These are phyloP conservation scores for Colletotrichum neosansevieriae DNA, from an alignment of 2,329 filamentous ascomycete genomes.

Conservation along the genomic window DNA sequence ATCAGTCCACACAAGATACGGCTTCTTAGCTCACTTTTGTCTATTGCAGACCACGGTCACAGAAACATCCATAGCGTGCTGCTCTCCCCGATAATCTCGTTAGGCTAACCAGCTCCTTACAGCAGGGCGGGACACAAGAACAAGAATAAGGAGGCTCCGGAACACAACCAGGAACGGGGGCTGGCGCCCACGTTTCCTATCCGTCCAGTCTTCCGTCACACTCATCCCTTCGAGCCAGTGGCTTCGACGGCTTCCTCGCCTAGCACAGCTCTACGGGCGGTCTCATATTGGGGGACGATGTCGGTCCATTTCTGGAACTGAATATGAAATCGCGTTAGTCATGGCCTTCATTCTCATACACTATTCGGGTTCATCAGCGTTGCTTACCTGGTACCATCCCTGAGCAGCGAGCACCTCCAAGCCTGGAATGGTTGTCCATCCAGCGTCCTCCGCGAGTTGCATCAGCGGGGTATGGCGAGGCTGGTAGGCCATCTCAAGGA, in stretches of 20 bases:
- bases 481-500: constrained; percentile 98
- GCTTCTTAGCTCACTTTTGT: not conserved
- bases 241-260: constrained; percentile 11
- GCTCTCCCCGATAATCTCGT: not conserved
- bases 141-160: not conserved
- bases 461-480: constrained; percentile 87
- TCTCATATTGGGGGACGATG: constrained; percentile 78
- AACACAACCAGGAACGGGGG: not conserved
- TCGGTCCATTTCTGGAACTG: constrained; percentile 88
- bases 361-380: not conserved
- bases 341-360: constrained; percentile 19
- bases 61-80: not conserved
- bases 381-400: constrained; percentile 84
- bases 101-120: not conserved
- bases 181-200: not conserved
- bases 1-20: no score
- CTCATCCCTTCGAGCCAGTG: not conserved
- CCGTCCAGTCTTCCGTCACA: not conserved
- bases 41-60: not conserved
- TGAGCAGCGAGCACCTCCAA: constrained; percentile 91
- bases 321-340: constrained; percentile 41
- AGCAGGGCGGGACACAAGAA: not conserved
- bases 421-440: constrained; percentile 88
- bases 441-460: constrained; percentile 80
- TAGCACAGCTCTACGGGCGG: constrained; percentile 72